Evolutionary conservation across 2,329 filamentous ascomycete species (phyloP).

Genomic region (Zalaria sp.): DNA sequence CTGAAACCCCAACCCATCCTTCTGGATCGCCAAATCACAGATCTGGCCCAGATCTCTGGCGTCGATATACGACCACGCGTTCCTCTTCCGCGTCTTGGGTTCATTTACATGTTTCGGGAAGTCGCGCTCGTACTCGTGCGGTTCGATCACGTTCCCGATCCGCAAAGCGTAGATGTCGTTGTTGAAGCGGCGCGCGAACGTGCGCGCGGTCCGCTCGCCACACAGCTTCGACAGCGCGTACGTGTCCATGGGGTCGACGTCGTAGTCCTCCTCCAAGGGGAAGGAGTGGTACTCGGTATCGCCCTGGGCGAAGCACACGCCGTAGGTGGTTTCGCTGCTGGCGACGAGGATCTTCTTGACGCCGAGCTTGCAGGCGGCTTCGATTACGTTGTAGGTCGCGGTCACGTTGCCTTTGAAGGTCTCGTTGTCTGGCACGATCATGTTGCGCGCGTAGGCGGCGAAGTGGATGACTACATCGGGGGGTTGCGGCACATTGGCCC

Average conservation of each 20-base stretch:
- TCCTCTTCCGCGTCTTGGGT: constrained; percentile 37
- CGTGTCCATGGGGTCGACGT: constrained; percentile 46
- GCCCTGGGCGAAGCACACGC: constrained; percentile 47
- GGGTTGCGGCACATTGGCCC: constrained; percentile 25
- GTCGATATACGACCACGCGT: constrained; percentile 52
- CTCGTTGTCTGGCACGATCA: constrained; percentile 48
- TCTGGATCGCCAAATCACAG: constrained; percentile 39
- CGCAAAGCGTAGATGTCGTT: constrained; percentile 46
- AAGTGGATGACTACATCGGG: constrained; percentile 52
- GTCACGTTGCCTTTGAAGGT: constrained; percentile 42
- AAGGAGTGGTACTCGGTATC: constrained; percentile 42
- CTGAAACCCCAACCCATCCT: constrained; percentile 45
- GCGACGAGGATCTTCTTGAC: constrained; percentile 50
- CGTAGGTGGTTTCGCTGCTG: constrained; percentile 45
- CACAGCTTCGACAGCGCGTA: constrained; percentile 49
- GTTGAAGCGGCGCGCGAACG: constrained; percentile 41
- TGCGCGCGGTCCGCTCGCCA: constrained; percentile 41
- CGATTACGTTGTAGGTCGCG: constrained; percentile 48
- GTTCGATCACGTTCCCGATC: constrained; percentile 48
- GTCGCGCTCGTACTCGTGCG: constrained; percentile 42
- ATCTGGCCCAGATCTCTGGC: constrained; percentile 48
- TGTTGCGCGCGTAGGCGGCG: constrained; percentile 43
- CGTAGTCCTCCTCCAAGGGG: constrained; percentile 44
- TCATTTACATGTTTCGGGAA: constrained; percentile 38
- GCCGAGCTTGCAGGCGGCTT: constrained; percentile 47